Evolutionary conservation across 768 basidiomycete species (phyloP), one percentile per base, ranked within the genome.

Genomic region (Lentinula detonsa): DNA sequence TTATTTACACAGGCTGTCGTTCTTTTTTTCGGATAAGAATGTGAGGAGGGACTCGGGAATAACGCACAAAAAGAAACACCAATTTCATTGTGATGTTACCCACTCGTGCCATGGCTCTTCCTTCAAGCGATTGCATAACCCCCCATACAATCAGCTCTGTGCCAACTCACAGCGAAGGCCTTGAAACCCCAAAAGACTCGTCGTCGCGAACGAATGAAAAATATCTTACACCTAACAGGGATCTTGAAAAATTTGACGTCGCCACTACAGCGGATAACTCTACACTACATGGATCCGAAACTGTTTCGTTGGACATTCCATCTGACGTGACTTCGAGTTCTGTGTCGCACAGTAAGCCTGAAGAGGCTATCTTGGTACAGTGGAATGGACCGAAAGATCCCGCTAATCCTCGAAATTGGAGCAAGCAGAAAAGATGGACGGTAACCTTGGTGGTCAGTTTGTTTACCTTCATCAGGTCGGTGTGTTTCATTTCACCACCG

Each of bases 381-480:
- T 74, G 72, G 71, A 65, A 71, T 61, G 68, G 71, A 21, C 65
- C 70, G 7, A 39, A 67, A 6, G 73, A 74, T 62, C 64, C 65
- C 37, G 60, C 59, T 16, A 74, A 74, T 57, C 72, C 73, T 31
- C 64, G 62, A 33, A 78, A 82, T 64, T 84, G 82, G 83, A 70
- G 72, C 11, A 74, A 72, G 55, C 70, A 64, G 57, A 70, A 67
- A 53, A 81, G 79, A 66, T 83, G 82, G 84, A 74, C 71, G 0
- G 79, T 77, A 4, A 82, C 81, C 0, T 68, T 71, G 18, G 76
- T 85, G 50, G 77, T 84, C 13, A 83, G 82, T 15, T 71, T 75
- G 0, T 85, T 81, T 63, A 80, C 83, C 1, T 85, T 85, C 70
- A 84, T 84, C 21, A 75, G 74, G 61, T 71, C 54, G 16, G 61